These are phyloP conservation scores for Leptographium flavum DNA, from an alignment of 2,329 filamentous ascomycete genomes.

Conservation along the genomic window DNA sequence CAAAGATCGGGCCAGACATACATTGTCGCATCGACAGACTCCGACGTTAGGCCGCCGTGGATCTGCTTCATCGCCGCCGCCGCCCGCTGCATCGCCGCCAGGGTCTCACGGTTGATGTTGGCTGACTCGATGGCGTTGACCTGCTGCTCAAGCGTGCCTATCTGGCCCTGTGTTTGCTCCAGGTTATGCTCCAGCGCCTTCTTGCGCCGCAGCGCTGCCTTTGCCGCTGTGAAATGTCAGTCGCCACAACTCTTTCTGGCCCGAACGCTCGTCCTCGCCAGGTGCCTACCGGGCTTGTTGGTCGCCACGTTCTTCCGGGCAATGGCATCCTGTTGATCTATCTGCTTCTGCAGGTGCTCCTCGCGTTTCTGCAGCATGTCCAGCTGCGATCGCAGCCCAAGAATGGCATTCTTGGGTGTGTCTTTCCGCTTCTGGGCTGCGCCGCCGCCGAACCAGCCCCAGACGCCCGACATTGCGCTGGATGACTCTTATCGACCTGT, in stretches of 20 bases:
- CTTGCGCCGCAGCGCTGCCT: slow-evolving; percentile 81
- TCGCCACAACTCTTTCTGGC: background rate
- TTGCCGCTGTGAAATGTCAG: slow-evolving; percentile 50
- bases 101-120: slow-evolving; percentile 96
- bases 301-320: slow-evolving; percentile 77
- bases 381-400: slow-evolving; percentile 72
- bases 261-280: background rate
- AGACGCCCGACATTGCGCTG: slow-evolving; percentile 46
- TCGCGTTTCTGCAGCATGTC: slow-evolving; percentile 98
- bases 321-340: slow-evolving; percentile 79
- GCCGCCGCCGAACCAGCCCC: slow-evolving; percentile 86
- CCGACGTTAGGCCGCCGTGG: slow-evolving; percentile 76
- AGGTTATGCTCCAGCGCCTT: slow-evolving; percentile 86
- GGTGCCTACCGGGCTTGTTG: slow-evolving; percentile 70
- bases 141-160: slow-evolving; percentile 84
- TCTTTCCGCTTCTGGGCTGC: slow-evolving; percentile 79
- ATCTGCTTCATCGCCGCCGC: slow-evolving; percentile 86
- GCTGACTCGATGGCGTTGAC: slow-evolving; percentile 95
- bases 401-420: slow-evolving; percentile 90
- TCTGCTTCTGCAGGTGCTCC: slow-evolving; percentile 78
- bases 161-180: slow-evolving; percentile 80
- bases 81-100: slow-evolving; percentile 86
- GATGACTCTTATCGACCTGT: slow-evolving; percentile 1
- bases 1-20: slow-evolving; percentile 22
- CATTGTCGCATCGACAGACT: slow-evolving; percentile 94